Base-by-base conservation (phyloP, 2,329 filamentous ascomycete genomes). In the Beauveria scarabaeidicola region DNA sequence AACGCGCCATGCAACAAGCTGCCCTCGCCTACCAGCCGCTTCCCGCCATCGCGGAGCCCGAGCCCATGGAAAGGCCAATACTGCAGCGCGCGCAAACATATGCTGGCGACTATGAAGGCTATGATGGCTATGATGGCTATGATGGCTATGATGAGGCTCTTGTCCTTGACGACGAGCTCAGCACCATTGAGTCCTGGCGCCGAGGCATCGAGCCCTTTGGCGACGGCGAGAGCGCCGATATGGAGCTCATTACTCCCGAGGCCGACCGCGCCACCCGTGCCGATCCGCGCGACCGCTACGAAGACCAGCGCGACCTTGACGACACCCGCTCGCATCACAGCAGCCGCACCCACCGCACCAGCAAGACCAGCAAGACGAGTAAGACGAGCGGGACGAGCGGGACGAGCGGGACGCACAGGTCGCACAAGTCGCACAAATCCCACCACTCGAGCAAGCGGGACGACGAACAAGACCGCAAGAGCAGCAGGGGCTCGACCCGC, bases 181-280 rank as follows among this genome's bases (percentile, higher is more conserved):
- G 81, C 72, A 75, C 74, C 21, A 85, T 85, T 51, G 82, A 85
- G 68, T 74, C 73, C 0, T 85, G 82, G 82, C 75, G 81, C 8
- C 73, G 82, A n/a, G 82, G 82, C 29, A 83, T 84, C 63, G 66
- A 74, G 60, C 73, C 78, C 0, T 74, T 70, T 32, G 77, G 74
- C 54, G 78, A 76, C 29, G 76, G 76, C 43, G 78, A 77, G 61
- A 75, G 68, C 40, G 80, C 76, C 11, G 81, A 84, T 52, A 66
- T 80, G 25, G 82, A 85, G 69, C 75, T 84, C 61, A 84, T 85
- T 66, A 83, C 79, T 52, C 81, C 81, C 2, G 72, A 77, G 66
- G 82, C 82, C 5, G 76, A 81, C 60, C 76, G 76, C 9, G 78
- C 76, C 15, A 74, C 76, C 3, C 69, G 73, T 10, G 67, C 66